phyloP scores from a whole-genome alignment of 2,329 filamentous ascomycete genomes.

The Tolypocladium ovalisporum region DNA sequence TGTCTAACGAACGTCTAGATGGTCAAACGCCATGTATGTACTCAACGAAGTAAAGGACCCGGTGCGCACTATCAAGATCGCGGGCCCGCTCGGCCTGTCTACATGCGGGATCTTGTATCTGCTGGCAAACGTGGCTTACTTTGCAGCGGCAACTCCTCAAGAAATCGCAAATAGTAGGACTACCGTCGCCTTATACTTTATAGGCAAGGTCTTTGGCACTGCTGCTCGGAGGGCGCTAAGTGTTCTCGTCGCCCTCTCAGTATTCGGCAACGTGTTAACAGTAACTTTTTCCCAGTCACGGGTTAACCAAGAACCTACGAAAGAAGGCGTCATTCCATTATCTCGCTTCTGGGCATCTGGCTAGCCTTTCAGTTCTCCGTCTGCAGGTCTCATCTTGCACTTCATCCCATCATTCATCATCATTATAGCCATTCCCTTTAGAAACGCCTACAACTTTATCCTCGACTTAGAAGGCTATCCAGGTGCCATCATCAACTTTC shows the following conservation, averaged over 20 bases:
- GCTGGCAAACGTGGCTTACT: slow-evolving; percentile 55
- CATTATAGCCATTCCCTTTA: slow-evolving; percentile 54
- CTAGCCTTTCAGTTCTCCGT: slow-evolving; percentile 54
- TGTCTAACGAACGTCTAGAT: slow-evolving; percentile 47
- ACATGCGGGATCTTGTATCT: slow-evolving; percentile 50
- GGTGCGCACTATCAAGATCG: slow-evolving; percentile 40
- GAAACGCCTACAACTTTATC: slow-evolving; percentile 59
- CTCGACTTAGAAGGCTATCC: slow-evolving; percentile 30
- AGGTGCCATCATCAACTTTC: neutral
- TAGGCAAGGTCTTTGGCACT: slow-evolving; percentile 49
- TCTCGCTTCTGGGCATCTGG: slow-evolving; percentile 59
- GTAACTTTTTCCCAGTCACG: slow-evolving; percentile 49
- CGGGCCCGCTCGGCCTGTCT: slow-evolving; percentile 46
- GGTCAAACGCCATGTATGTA: slow-evolving; percentile 55
- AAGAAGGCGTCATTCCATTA: slow-evolving; percentile 57
- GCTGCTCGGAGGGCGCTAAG: slow-evolving; percentile 38
- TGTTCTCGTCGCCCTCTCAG: slow-evolving; percentile 49
- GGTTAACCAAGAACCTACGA: slow-evolving; percentile 55
- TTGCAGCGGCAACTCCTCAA: slow-evolving; percentile 47
- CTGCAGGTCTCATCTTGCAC: slow-evolving; percentile 23
- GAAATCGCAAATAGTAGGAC: slow-evolving; percentile 47
- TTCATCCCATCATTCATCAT: slow-evolving; percentile 35
- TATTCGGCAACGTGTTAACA: slow-evolving; percentile 50
- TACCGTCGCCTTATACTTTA: slow-evolving; percentile 50
- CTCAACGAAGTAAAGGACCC: slow-evolving; percentile 46